These are phyloP conservation scores for Plasmodium vinckei DNA, from an alignment of 169 alveolate species.

Conservation along the genomic window DNA sequence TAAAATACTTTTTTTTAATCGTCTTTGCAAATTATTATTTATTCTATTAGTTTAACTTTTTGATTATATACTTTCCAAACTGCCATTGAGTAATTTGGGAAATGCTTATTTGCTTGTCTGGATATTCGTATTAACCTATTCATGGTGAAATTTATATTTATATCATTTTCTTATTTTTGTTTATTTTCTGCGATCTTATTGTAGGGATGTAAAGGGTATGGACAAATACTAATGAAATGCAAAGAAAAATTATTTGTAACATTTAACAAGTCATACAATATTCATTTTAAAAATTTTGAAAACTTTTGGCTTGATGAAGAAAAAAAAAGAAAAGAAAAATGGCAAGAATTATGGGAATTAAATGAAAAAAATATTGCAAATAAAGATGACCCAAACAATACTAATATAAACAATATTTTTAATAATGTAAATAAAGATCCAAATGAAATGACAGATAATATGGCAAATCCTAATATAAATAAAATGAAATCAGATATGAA, in stretches of 20 bases:
- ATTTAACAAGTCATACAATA: slow-evolving; percentile 45
- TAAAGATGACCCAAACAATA: not conserved
- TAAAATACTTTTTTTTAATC: no score
- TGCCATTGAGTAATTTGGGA: no score
- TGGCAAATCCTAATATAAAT: slow-evolving; percentile 3
- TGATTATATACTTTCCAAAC: no score
- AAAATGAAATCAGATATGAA: slow-evolving; percentile 21
- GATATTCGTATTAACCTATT: no score
- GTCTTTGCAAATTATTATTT: no score
- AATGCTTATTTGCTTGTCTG: no score
- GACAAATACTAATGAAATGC: slow-evolving; percentile 62
- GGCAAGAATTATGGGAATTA: slow-evolving; percentile 40
- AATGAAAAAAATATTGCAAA: slow-evolving; percentile 27
- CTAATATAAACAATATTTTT: slow-evolving; percentile 1
- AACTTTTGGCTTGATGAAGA: slow-evolving; percentile 72
- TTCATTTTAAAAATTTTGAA: slow-evolving; percentile 55
- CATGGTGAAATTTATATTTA: no score
- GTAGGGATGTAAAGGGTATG: slow-evolving; percentile 65
- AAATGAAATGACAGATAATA: slow-evolving; percentile 6
- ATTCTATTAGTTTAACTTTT: no score
- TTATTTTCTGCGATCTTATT: not conserved
- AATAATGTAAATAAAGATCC: slow-evolving; percentile 6
- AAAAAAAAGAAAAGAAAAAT: slow-evolving; percentile 50
- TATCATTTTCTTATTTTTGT: not conserved
- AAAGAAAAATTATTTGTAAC: slow-evolving; percentile 59